phyloP scores from a whole-genome alignment of 257 asterid species.

The Solanum corneliomulleri region DNA sequence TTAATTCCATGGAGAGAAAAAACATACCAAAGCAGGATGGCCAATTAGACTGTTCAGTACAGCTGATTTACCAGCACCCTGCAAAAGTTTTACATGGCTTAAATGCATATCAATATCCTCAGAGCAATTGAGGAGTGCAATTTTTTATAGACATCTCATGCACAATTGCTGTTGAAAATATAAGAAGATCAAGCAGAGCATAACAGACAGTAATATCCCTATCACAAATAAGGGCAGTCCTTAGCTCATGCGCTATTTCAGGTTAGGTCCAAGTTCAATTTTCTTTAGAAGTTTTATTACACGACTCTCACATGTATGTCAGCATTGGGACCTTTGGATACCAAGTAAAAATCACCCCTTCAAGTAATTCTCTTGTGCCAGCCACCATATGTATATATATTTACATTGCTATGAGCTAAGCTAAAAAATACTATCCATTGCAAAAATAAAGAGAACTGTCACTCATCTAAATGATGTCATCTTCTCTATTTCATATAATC shows the following conservation, averaged over 20 bases:
- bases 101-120: neutral
- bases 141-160: neutral
- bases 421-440: neutral
- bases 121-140: neutral
- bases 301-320: neutral
- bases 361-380: neutral
- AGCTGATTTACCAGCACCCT: slow-evolving; percentile 99
- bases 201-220: neutral
- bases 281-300: neutral
- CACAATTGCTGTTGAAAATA: neutral
- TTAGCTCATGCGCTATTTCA: neutral
- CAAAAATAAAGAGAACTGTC: neutral
- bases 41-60: slow-evolving; percentile 94
- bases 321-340: neutral
- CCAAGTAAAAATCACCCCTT: neutral
- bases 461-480: neutral
- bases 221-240: neutral
- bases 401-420: neutral
- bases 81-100: slow-evolving; percentile 2
- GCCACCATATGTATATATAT: neutral
- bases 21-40: slow-evolving; percentile 90
- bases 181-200: neutral
- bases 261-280: neutral
- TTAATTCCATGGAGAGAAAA: neutral
- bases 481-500: neutral